Evolutionary conservation across 257 asterid species (phyloP).

Genomic region (Salvia rosmarinus): DNA sequence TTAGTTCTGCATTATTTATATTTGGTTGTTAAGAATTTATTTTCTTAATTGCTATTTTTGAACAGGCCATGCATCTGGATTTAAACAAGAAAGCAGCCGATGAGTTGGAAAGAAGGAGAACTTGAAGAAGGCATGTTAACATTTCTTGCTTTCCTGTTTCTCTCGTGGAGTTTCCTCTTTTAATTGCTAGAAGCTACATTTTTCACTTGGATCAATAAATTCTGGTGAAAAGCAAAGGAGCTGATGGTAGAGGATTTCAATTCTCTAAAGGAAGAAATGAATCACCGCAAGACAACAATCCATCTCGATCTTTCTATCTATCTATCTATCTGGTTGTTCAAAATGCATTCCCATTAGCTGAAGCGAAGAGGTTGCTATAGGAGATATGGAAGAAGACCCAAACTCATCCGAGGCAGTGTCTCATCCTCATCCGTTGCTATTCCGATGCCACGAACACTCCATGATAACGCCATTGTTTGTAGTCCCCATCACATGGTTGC

Average conservation of each 20-base stretch:
- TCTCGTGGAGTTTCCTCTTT: not conserved
- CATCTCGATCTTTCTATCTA: not conserved
- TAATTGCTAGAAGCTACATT: not conserved
- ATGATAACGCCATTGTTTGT: slow-evolving; percentile 40
- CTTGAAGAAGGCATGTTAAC: slow-evolving; percentile 53
- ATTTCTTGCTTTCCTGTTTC: not conserved
- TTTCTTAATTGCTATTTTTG: not conserved
- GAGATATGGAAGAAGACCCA: slow-evolving; percentile 32
- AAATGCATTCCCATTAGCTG: slow-evolving; percentile 36
- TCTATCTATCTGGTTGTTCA: not conserved
- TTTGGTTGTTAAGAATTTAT: not conserved
- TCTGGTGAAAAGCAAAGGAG: slow-evolving; percentile 59
- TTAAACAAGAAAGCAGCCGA: slow-evolving; percentile 51
- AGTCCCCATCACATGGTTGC: slow-evolving; percentile 61
- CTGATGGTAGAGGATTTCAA: slow-evolving; percentile 46
- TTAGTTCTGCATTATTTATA: too few relatives aligned
- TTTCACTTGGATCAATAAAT: not conserved
- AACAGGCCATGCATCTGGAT: slow-evolving; percentile 60
- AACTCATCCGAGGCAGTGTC: slow-evolving; percentile 15
- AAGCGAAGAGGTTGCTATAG: slow-evolving; percentile 39
- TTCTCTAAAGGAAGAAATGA: slow-evolving; percentile 48
- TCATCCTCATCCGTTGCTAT: slow-evolving; percentile 34
- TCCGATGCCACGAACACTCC: slow-evolving; percentile 39
- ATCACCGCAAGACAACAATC: slow-evolving; percentile 43
- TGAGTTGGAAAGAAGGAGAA: slow-evolving; percentile 46